Conservation (phyloP, 768 basidiomycete species). For the Podaxis sp. region DNA sequence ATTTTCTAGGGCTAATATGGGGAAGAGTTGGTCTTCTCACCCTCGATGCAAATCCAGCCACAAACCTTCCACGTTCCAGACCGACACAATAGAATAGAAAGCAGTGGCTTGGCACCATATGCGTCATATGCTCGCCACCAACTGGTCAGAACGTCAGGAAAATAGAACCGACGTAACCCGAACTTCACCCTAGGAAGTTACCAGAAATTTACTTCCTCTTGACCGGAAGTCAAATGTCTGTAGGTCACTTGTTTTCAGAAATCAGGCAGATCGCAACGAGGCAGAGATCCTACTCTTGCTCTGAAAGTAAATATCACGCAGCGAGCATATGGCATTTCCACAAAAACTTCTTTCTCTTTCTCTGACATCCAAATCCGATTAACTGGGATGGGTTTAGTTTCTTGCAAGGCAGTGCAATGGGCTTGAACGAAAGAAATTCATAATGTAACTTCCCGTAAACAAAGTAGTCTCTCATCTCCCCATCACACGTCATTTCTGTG, state of each 20-base stretch:
- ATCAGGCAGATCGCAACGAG: background rate
- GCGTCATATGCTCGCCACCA: no score
- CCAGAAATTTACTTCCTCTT: background rate
- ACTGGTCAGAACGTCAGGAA: no score
- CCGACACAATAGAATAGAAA: no score
- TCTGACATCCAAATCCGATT: background rate
- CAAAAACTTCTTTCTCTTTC: background rate
- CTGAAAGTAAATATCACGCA: background rate
- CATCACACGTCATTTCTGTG: background rate
- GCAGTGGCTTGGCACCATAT: no score
- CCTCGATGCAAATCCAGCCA: no score
- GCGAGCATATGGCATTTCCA: background rate
- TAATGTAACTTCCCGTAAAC: background rate
- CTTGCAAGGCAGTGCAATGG: conserved; percentile 5
- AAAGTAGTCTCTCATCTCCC: background rate
- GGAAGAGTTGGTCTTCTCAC: no score
- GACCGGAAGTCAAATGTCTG: background rate
- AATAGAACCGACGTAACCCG: no score
- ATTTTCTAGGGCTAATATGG: no score
- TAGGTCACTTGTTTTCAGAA: no score
- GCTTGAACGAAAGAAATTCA: background rate
- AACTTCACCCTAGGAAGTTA: background rate
- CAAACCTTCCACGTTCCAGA: no score
- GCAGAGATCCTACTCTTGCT: background rate
- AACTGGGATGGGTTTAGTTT: conserved; percentile 1